Evolutionary conservation across 1,139 yeast species (phyloP).

Genomic region (Candida sp.): DNA sequence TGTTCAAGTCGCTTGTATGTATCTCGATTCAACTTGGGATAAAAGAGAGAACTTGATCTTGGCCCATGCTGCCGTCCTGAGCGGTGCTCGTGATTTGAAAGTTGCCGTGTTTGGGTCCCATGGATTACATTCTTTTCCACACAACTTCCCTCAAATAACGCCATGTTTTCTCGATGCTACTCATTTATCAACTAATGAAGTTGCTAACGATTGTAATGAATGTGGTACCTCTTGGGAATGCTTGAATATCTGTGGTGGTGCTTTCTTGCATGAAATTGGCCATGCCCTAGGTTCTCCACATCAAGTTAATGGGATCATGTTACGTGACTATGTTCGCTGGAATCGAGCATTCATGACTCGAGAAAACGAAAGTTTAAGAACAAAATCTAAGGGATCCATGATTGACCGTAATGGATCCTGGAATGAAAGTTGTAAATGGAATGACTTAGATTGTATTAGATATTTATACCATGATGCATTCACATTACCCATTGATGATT

Average conservation of each 20-base stretch:
- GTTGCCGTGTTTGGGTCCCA: constrained; percentile 95
- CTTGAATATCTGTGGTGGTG: constrained; percentile 82
- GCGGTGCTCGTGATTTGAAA: constrained; percentile 67
- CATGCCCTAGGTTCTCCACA: constrained; percentile 91
- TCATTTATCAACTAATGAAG: constrained; percentile 57
- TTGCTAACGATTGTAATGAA: constrained; percentile 84
- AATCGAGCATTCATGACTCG: constrained; percentile 80
- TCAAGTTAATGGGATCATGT: constrained; percentile 86
- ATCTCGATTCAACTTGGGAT: constrained; percentile 86
- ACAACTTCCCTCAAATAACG: constrained; percentile 63
- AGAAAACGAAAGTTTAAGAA: constrained; percentile 57
- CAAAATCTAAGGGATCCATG: constrained; percentile 30
- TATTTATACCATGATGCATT: constrained; percentile 82
- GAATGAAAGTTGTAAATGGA: constrained; percentile 68
- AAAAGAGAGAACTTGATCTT: constrained; percentile 52
- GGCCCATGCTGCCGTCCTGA: constrained; percentile 95
- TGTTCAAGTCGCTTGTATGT: constrained; percentile 81
- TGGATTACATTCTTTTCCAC: constrained; percentile 89
- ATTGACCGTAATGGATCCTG: constrained; percentile 60
- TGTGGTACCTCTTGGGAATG: constrained; percentile 94
- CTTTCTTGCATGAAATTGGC: constrained; percentile 94
- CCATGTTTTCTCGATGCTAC: constrained; percentile 74
- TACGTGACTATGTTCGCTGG: constrained; percentile 77
- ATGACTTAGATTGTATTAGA: constrained; percentile 72
- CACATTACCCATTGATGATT: constrained; percentile 60